Evolutionary conservation across 139 green algal species (phyloP), one percentile per base, ranked within the genome.

Genomic region (Dunaliella sp.): DNA sequence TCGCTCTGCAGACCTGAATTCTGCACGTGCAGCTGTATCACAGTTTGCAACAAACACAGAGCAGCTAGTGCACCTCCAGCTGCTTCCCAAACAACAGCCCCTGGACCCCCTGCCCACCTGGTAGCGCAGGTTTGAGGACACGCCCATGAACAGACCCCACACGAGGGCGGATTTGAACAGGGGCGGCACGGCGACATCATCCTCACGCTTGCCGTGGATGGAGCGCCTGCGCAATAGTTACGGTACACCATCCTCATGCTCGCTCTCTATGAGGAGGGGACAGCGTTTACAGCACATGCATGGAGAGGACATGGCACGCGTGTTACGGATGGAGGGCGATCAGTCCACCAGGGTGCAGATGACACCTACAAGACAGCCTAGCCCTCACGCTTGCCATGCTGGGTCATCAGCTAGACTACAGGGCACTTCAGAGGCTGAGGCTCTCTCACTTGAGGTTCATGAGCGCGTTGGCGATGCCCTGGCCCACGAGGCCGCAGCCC

Each of bases 131-230:
- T 99, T 99, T 58, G 95, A 96, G 7, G 95, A 98, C n/a, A 97
- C 82, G 36, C 95, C 96, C 97, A 99, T 99, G 93, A 99, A 99
- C 32, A 98, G 83, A 59, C 94, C 97, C 96, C 96, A 98, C 76
- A 97, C 94, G 57, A 98, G 92, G 0, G 93, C 95, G 1, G 96
- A 98, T 80, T 90, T 90, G 35, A 95, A 76, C 72, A 98, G 81
- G 3, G 94, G 93, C 3, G 96, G 95, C 25, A 97, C 90, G 0
- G 91, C 88, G 57, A 98, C 92, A 37, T 97, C 93, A 83, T 84
- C 77, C 84, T 87, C 84, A 38, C 83, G 73, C 1, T 28, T 81
- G 38, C 84, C 84, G 32, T 87, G 84, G 38, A 87, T 81, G 24
- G 36, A 76, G 76, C 84, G 84, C 36, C 84, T 87, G 84, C 36